Conservation (phyloP, 2,329 filamentous ascomycete genomes). For the Fusarium decemcellulare region DNA sequence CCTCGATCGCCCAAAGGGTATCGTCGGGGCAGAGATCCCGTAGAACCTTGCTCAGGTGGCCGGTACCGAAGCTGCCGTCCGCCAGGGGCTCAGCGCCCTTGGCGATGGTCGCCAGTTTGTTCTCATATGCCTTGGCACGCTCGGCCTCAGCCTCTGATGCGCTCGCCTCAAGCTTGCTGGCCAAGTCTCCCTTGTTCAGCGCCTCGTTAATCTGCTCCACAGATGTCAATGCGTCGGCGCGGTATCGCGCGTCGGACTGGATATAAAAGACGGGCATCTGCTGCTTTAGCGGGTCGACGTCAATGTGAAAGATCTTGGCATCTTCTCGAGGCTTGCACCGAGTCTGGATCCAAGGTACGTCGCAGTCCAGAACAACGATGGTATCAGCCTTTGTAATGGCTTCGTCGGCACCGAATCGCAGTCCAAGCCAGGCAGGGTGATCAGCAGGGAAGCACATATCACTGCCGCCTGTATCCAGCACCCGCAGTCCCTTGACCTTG, state of each 20-base stretch:
- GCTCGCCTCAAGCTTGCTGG: constrained; percentile 53
- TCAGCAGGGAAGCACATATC: constrained; percentile 86
- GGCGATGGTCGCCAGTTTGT: constrained; percentile 72
- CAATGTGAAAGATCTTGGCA: constrained; percentile 73
- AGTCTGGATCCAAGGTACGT: constrained; percentile 95
- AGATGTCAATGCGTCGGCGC: constrained; percentile 74
- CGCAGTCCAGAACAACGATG: constrained; percentile 88
- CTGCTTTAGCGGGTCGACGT: constrained; percentile 77
- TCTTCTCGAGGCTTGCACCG: constrained; percentile 69
- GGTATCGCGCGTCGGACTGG: constrained; percentile 74
- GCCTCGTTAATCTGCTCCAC: constrained; percentile 78
- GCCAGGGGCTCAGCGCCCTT: constrained; percentile 68
- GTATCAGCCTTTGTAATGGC: constrained; percentile 83
- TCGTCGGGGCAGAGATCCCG: constrained; percentile 54
- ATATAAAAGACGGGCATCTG: constrained; percentile 83
- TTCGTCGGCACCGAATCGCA: constrained; percentile 82
- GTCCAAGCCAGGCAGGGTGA: constrained; percentile 77
- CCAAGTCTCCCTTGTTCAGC: constrained; percentile 64
- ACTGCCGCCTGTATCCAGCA: constrained; percentile 82
- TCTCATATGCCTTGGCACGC: constrained; percentile 70
- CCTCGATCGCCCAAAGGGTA: constrained; percentile 83
- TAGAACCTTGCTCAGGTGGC: constrained; percentile 52
- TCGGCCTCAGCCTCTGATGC: constrained; percentile 52
- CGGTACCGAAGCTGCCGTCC: constrained; percentile 66
- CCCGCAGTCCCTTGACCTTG: constrained; percentile 76